A percentile compares a stretch with the other conserved stretches of the same genome.
These are phyloP conservation scores for Mycena vitilis DNA, from an alignment of 768 basidiomycete genomes.

Conservation along the genomic window DNA sequence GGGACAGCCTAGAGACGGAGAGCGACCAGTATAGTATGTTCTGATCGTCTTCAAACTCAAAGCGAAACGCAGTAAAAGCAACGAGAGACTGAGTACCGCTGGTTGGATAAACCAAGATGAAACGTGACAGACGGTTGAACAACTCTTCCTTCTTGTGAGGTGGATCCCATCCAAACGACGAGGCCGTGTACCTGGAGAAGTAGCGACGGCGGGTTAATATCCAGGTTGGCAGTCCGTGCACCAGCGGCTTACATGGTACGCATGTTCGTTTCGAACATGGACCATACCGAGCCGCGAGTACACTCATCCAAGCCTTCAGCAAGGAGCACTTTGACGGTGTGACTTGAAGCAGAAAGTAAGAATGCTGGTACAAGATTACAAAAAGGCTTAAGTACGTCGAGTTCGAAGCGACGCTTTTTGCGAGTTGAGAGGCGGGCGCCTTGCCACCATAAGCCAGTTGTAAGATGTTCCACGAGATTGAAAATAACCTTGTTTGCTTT, in stretches of 20 bases:
- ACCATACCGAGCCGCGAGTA: constrained; percentile 63
- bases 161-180: constrained; percentile 78
- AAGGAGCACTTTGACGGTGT: constrained; percentile 31
- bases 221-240: not conserved
- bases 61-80: constrained; percentile 74
- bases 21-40: constrained; percentile 77
- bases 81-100: constrained; percentile 37
- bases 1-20: not conserved
- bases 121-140: constrained; percentile 70
- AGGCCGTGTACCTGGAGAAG: constrained; percentile 50
- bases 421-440: constrained; percentile 35
- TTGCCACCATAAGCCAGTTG: constrained; percentile 22
- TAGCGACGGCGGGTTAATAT: not conserved
- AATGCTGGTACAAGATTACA: not conserved
- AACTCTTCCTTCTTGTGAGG: constrained; percentile 66
- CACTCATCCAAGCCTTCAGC: constrained; percentile 48
- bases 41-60: constrained; percentile 73
- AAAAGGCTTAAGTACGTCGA: constrained; percentile 16
- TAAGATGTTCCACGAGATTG: not conserved
- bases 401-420: constrained; percentile 24
- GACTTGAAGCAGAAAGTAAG: constrained; percentile 32
- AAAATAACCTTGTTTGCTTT: constrained; percentile 50
- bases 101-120: constrained; percentile 57
- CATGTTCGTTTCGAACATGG: constrained; percentile 70
- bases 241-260: constrained; percentile 49